Base-by-base conservation (phyloP, 225 moss, liverwort and hornwort species). In the Rhytidiadelphus loreus region DNA sequence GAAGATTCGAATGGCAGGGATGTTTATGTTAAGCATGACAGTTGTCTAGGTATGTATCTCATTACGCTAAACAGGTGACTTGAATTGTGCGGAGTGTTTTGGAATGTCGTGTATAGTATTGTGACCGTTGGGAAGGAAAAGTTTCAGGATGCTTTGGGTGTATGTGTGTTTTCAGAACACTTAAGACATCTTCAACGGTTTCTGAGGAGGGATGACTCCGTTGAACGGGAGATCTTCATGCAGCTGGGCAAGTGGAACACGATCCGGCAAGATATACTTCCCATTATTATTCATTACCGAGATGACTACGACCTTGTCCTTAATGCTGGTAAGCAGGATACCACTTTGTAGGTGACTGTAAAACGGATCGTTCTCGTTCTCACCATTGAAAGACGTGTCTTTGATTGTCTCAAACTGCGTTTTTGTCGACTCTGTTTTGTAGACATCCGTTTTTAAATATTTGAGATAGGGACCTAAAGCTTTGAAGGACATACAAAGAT, bases 181-280 rank as follows among this genome's bases (percentile, higher is more conserved):
- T 89, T 99, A 88, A 97, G 91, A 88, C 94, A 96, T 87, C 87
- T 99, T 89, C 97, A 96, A 86, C 93, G 97, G 32, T 96, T 95
- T 87, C 68, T 99, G 90, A 92, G 97, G 84, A 93, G 97, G 86
- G 99, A 99, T 89, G 89, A 97, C 71, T 92, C 95, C 6, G 90
- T 90, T 18, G 89, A 85, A 77, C 93, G 99, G 28, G 95, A 96
- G 55, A 92, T 99, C 32, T 99, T 99, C 39, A 93, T 96, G 91
- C 96, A 97, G 92, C 93, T 99, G 57, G 97, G 97, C 59, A 97
- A 99, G 86, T 99, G 99, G 97, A 96, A 96, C 75, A 94, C 95
- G 43, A 96, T 99, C 16, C 96, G 96, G 61, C 95, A 96, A 64
- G 97, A 97, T 74, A 86, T 99, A 39, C 91, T 99, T 28, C 97